Percentiles rank a stretch among this genome's conserved stretches.
Conservation (phyloP, 768 basidiomycete genomes). For the Rhizopogon sp. region DNA sequence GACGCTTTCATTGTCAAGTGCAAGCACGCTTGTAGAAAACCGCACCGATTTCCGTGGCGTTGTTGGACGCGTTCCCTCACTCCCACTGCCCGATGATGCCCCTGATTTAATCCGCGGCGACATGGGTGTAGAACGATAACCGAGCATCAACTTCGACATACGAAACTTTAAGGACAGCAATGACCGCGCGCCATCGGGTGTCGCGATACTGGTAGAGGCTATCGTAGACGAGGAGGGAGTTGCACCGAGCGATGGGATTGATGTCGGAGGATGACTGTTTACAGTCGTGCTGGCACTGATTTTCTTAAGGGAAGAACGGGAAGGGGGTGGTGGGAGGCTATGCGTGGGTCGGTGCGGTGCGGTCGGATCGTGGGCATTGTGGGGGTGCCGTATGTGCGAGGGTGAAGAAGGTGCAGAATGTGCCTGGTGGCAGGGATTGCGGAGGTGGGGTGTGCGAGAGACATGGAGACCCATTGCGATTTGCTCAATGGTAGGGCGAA, state of each 20-base stretch:
- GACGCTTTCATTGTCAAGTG: constrained; percentile 13
- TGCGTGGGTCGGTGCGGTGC: constrained; percentile 17
- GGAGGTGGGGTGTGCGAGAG: constrained; percentile 70
- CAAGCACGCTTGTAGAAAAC: constrained; percentile 45
- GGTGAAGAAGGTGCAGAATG: constrained; percentile 13
- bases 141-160: constrained; percentile 49
- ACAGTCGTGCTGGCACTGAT: constrained; percentile 23
- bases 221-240: constrained; percentile 30
- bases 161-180: constrained; percentile 40
- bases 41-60: constrained; percentile 58
- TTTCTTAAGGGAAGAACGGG: constrained; percentile 65
- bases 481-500: constrained; percentile 65
- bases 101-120: constrained; percentile 25
- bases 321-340: constrained; percentile 49
- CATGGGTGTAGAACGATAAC: constrained; percentile 34
- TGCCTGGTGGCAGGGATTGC: constrained; percentile 21
- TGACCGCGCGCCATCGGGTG: constrained; percentile 22
- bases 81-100: constrained; percentile 23
- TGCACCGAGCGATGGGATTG: constrained; percentile 6
- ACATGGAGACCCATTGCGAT: constrained; percentile 79
- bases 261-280: constrained; percentile 16
- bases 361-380: constrained; percentile 20
- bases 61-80: constrained; percentile 31
- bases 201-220: constrained; percentile 25
- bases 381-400: constrained; percentile 22